A percentile compares a stretch with the other conserved stretches of the same genome.
These are phyloP conservation scores for Chytriomyces sp. DNA, from an alignment of 192 early-diverging fungal genomes.

Conservation along the genomic window DNA sequence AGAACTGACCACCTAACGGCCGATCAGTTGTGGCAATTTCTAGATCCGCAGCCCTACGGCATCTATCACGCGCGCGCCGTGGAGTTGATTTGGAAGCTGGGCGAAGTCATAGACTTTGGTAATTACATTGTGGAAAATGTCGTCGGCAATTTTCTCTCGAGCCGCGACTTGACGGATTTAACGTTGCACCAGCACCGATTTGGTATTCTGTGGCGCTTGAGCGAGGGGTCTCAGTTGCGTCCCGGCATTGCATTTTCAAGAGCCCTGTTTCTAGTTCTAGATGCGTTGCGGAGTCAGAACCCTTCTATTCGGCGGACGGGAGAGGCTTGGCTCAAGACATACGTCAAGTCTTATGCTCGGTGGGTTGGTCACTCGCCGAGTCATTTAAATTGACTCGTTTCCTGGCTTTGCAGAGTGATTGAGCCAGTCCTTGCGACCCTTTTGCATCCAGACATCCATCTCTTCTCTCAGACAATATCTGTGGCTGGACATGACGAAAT, in stretches of 20 bases:
- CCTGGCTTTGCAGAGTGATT: constrained; percentile 55
- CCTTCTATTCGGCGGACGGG: constrained; percentile 60
- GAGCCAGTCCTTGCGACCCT: constrained; percentile 58
- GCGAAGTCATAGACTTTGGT: constrained; percentile 40
- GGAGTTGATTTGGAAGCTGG: constrained; percentile 68
- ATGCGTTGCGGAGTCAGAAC: constrained; percentile 61
- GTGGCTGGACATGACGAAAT: constrained; percentile 23
- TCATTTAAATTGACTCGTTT: too few species aligned
- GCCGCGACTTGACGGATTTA: constrained; percentile 31
- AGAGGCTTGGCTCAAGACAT: constrained; percentile 71
- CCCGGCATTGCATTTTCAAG: constrained; percentile 62
- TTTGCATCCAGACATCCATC: constrained; percentile 31
- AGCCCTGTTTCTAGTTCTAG: constrained; percentile 78
- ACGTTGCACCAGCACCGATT: constrained; percentile 61
- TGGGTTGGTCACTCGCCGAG: constrained; percentile 18
- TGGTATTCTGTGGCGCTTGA: constrained; percentile 68
- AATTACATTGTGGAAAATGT: constrained; percentile 66
- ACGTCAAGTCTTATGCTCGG: constrained; percentile 59
- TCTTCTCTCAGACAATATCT: background rate
- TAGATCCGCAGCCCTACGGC: constrained; percentile 54
- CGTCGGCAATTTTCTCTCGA: constrained; percentile 40
- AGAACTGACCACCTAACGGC: background rate
- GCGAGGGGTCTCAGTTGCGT: constrained; percentile 40
- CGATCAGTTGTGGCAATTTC: constrained; percentile 65
- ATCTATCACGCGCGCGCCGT: constrained; percentile 64